Base-by-base conservation (phyloP, 169 alveolate species). In the Pseudocohnilembus persalinus region DNA sequence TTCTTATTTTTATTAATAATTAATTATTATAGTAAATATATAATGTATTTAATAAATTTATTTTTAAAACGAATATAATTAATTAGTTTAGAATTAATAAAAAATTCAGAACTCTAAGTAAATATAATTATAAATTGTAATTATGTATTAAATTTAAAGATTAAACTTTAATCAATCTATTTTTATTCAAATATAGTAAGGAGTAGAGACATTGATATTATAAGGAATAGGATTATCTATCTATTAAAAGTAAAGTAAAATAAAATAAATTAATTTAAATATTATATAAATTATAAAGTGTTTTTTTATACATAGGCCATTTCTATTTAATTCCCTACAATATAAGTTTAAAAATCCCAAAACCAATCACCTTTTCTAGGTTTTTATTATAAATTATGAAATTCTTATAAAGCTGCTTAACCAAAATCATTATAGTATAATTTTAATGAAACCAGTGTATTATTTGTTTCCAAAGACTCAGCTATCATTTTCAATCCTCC, bases 361-460 rank as follows among this genome's bases (percentile, higher is more conserved):
- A 83, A 91, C 93, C 94, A 92, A 30, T 87, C 90, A 77, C 81
- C 81, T 73, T 92, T 93, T 73, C 95, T 88, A 26, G 88, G 90
- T 34, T 88, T 89, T 72, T 85, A 29, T 72, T 92, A 85, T 15
- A 92, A 82, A 65, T 92, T 88, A 82, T 90, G 91, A 87, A 90
- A 94, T 33, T 89, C 90, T 32, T 88, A 81, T 28, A 94, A 83
- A 76, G 92, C 85, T 80, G 81, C 85, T 74, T 94, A 91, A 30
- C 91, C 95, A 85, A 94, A 94, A 78, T 94, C 90, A 84, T 94
- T 94, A 34, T 93, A 93, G 88, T 89, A 94, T 31, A 94, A 75
- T 73, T 94, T 94, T 32, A 94, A 89, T 0, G 91, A 83, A 77
- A 94, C 83, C n/a, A 94, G 77, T 26, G 88, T 89, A 29, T 83